Evolutionary conservation across 805 yeast genomes (phyloP), one percentile per base, ranked within the genome.

Genomic region (Yamadazyma philogaea): DNA sequence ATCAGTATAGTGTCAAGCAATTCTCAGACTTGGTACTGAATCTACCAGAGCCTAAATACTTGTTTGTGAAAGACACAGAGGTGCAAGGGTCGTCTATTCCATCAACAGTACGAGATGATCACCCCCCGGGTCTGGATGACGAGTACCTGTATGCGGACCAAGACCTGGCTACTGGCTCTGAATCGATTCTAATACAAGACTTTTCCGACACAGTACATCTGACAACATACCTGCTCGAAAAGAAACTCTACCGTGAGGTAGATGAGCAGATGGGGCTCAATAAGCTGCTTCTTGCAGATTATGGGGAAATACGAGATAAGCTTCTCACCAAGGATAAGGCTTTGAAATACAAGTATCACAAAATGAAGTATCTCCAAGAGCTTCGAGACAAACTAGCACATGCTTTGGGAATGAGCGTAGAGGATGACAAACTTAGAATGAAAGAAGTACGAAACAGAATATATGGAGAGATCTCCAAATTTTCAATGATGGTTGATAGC

Each of bases 1-100:
- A 30, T 15, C 34, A 10, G 35, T 32, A 17, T 12, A 34, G 28
- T 45, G 54, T 24, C 8, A 30, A 43, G 10, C 56, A 61, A 37
- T 51, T 65, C 22, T 54, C 47, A 18, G 47, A 49, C 4, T 49
- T 68, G 45, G 53, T 63, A 7, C 35, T 42, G 1, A 64, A 60
- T 34, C 51, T 69, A 26, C 74, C 74, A 2, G 67, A 64, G 35
- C 44, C 60, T 7, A 57, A 56, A 43, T 61, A 65, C 42, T 52
- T 68, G 36, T 40, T 34, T 33, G 42, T 39, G 18, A 14, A 24
- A n/a, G 35, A 30, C n/a, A 10, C 20, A 17, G 39, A 17, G 14
- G 31, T 24, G 12, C 28, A 4, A 11, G n/a, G 28, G 4, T 4
- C n/a, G 10, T 11, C 28, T 24, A 30, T 6, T 8, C 16, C 8